Percentiles rank a stretch among this genome's conserved stretches.
phyloP scores from a whole-genome alignment of 2,329 filamentous ascomycete genomes.

The Penicillium sp. region DNA sequence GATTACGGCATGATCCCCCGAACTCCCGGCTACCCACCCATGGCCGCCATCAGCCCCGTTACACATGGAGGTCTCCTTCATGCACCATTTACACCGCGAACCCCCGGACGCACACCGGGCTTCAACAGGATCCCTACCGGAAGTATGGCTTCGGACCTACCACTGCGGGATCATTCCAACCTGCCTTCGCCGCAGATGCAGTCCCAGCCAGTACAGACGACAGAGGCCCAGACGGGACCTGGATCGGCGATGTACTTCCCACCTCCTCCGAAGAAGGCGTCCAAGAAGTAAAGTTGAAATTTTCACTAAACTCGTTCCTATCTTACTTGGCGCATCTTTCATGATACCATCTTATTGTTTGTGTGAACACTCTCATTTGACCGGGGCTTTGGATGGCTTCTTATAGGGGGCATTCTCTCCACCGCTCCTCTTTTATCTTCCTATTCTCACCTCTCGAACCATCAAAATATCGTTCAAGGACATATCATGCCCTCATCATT shows the following conservation, averaged over 20 bases:
- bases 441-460: not conserved
- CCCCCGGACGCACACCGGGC: conserved; percentile 35
- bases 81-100: conserved; percentile 34
- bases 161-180: conserved; percentile 40
- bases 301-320: not conserved
- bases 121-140: conserved; percentile 44
- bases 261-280: conserved; percentile 46
- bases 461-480: conserved; percentile 18
- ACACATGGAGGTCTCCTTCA: conserved; percentile 14
- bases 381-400: not conserved
- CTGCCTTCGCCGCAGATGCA: conserved; percentile 26
- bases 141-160: conserved; percentile 42
- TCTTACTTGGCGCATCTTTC: not conserved
- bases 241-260: conserved; percentile 45
- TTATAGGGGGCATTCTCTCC: not conserved
- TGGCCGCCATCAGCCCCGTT: conserved; percentile 17
- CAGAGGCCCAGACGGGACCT: conserved; percentile 16
- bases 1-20: conserved; percentile 25
- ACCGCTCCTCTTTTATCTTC: not conserved
- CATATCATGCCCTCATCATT: conserved; percentile 10
- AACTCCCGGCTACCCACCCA: conserved; percentile 37
- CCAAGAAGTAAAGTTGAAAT: conserved; percentile 24
- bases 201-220: conserved; percentile 22
- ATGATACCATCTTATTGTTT: conserved; percentile 21
- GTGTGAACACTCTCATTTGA: conserved; percentile 5